Evolutionary conservation across 2,329 filamentous ascomycete species (phyloP).

Genomic region (Pseudogymnoascus sp.): DNA sequence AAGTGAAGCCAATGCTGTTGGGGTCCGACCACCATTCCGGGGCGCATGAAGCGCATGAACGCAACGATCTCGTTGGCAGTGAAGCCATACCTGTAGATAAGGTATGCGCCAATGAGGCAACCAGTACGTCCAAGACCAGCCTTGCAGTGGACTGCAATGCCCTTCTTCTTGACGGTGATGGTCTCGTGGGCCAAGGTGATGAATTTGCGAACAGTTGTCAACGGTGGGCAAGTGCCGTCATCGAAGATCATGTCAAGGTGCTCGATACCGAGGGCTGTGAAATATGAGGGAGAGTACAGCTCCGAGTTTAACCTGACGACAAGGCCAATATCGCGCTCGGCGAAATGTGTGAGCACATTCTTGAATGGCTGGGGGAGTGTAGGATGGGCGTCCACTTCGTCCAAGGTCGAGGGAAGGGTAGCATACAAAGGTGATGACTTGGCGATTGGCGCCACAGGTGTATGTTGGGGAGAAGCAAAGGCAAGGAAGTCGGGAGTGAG

Average conservation of each 20-base stretch:
- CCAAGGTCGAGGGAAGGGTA: conserved; percentile 66
- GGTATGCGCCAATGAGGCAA: conserved; percentile 91
- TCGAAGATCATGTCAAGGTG: conserved; percentile 99
- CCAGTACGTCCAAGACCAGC: conserved; percentile 91
- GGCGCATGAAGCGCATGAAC: conserved; percentile 98
- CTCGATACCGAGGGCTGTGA: conserved; percentile 87
- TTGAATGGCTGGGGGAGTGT: conserved; percentile 82
- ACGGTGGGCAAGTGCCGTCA: conserved; percentile 87
- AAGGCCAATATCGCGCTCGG: conserved; percentile 78
- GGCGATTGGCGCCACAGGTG: conserved; percentile 64
- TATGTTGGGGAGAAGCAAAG: conserved; percentile 88
- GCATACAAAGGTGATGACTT: conserved; percentile 66
- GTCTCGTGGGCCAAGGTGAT: conserved; percentile 91
- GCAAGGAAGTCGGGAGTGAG: conserved; percentile 90
- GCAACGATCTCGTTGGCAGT: conserved; percentile 96
- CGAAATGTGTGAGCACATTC: conserved; percentile 88
- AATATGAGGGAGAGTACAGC: conserved; percentile 94
- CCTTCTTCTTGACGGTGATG: conserved; percentile 84
- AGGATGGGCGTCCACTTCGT: conserved; percentile 61
- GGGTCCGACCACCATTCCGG: conserved; percentile 96
- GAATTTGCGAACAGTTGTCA: conserved; percentile 87
- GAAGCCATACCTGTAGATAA: conserved; percentile 96
- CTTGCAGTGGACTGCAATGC: conserved; percentile 97
- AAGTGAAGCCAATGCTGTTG: conserved; percentile 99
- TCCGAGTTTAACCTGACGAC: conserved; percentile 94